phyloP scores from a whole-genome alignment of 805 yeast species.

The Candida tammaniensis region DNA sequence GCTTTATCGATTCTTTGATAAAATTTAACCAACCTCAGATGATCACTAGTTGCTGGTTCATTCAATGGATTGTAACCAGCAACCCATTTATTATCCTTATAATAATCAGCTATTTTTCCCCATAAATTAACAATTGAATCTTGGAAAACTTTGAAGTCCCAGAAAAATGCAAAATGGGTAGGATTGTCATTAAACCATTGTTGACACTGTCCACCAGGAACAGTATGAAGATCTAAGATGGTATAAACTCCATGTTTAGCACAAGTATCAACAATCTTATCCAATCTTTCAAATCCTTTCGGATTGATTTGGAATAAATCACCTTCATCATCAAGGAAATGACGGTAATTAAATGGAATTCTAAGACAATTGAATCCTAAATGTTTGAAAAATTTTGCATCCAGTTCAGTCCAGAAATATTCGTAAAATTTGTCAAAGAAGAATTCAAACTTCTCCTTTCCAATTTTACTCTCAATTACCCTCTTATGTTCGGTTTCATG shows the following conservation, averaged over 20 bases:
- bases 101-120: constrained; percentile 43
- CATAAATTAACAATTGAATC: constrained; percentile 46
- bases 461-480: constrained; percentile 38
- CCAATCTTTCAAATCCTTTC: constrained; percentile 44
- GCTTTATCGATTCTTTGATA: constrained; percentile 37
- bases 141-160: constrained; percentile 50
- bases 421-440: constrained; percentile 53
- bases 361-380: constrained; percentile 46
- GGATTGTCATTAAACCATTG: constrained; percentile 53
- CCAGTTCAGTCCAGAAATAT: constrained; percentile 51
- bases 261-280: constrained; percentile 42
- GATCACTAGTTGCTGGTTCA: constrained; percentile 49
- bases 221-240: constrained; percentile 47
- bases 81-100: constrained; percentile 45
- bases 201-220: constrained; percentile 55
- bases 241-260: constrained; percentile 47
- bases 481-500: constrained; percentile 50
- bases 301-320: constrained; percentile 43
- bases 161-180: constrained; percentile 45
- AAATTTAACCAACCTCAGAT: constrained; percentile 36
- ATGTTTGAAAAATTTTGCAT: constrained; percentile 43
- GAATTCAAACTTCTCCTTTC: constrained; percentile 46
- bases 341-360: constrained; percentile 52
- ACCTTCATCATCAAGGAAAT: constrained; percentile 45
- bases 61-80: constrained; percentile 57